Percentiles rank a stretch among this genome's conserved stretches.
Conservation (phyloP, 2,329 filamentous ascomycete species). For the Xylaria sp. region DNA sequence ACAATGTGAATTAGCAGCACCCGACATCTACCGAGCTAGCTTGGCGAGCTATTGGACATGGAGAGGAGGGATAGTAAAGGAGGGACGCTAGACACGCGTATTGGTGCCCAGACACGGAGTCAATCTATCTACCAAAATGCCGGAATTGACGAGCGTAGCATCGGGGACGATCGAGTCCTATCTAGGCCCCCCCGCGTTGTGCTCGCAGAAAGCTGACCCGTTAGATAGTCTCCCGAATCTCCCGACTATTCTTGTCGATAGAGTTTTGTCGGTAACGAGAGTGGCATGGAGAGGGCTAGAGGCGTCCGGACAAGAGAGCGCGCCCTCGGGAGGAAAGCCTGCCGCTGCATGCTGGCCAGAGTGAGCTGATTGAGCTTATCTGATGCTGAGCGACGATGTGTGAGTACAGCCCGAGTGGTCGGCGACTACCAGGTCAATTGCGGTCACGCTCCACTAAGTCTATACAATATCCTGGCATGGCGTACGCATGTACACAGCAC, state of each 20-base stretch:
- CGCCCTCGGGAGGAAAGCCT: neutral
- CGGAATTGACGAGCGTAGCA: slow-evolving; percentile 24
- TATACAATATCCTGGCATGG: too few species aligned
- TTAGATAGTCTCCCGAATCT: neutral
- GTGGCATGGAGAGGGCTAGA: slow-evolving; percentile 3
- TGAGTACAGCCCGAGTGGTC: neutral
- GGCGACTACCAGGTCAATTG: neutral
- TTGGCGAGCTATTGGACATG: neutral
- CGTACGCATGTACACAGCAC: too few species aligned
- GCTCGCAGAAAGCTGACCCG: slow-evolving; percentile 4
- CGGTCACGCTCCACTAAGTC: neutral
- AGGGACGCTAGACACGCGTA: slow-evolving; percentile 2
- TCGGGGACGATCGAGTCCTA: slow-evolving; percentile 16
- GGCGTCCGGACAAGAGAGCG: slow-evolving; percentile 3
- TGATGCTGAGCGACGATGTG: neutral
- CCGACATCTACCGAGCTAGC: slow-evolving; percentile 11
- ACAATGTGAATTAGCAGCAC: neutral
- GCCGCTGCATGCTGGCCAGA: neutral
- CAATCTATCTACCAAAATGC: slow-evolving; percentile 30
- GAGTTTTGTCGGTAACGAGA: neutral
- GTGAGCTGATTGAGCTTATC: slow-evolving; percentile 1
- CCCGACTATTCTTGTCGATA: neutral
- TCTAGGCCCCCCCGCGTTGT: slow-evolving; percentile 7
- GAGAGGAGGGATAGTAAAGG: neutral
- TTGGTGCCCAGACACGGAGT: slow-evolving; percentile 28